phyloP scores from a whole-genome alignment of 2,329 filamentous ascomycete genomes.

The Nectriaceae sp. region DNA sequence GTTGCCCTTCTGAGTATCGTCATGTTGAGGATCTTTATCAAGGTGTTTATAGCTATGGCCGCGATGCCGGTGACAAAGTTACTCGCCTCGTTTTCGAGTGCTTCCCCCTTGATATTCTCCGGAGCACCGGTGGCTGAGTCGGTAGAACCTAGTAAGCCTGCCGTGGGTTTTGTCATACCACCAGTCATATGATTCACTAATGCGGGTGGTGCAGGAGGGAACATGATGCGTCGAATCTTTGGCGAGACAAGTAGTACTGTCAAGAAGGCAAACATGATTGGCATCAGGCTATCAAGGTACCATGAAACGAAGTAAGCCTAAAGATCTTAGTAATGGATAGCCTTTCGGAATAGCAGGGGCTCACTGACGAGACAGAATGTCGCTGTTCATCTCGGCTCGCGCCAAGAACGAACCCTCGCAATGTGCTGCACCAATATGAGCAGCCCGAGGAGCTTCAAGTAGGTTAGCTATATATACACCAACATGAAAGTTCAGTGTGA shows the following conservation, averaged over 20 bases:
- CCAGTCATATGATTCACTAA: slow-evolving; percentile 68
- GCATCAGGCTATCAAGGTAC: slow-evolving; percentile 66
- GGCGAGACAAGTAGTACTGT: slow-evolving; percentile 67
- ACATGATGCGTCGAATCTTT: slow-evolving; percentile 58
- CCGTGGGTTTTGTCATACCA: slow-evolving; percentile 71
- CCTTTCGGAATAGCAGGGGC: slow-evolving; percentile 47
- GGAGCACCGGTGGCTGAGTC: slow-evolving; percentile 77
- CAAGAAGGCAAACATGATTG: slow-evolving; percentile 55
- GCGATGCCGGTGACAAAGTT: slow-evolving; percentile 71
- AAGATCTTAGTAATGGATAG: slow-evolving; percentile 10
- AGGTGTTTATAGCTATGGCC: slow-evolving; percentile 61
- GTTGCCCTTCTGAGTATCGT: slow-evolving; percentile 41
- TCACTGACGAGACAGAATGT: slow-evolving; percentile 11
- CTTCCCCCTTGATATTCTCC: slow-evolving; percentile 77
- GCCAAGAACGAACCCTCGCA: slow-evolving; percentile 73
- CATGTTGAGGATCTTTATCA: slow-evolving; percentile 67
- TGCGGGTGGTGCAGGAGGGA: slow-evolving; percentile 74
- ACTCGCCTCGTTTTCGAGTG: slow-evolving; percentile 75
- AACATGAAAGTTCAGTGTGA: no score
- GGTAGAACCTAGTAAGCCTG: slow-evolving; percentile 70
- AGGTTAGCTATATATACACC: no score
- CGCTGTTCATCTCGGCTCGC: slow-evolving; percentile 65
- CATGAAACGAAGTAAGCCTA: slow-evolving; percentile 61
- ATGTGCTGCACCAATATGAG: no score
- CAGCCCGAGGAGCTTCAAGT: no score